A percentile compares a stretch with the other conserved stretches of the same genome.
phyloP scores from a whole-genome alignment of 768 basidiomycete species.

The Psilocybe azurescens region DNA sequence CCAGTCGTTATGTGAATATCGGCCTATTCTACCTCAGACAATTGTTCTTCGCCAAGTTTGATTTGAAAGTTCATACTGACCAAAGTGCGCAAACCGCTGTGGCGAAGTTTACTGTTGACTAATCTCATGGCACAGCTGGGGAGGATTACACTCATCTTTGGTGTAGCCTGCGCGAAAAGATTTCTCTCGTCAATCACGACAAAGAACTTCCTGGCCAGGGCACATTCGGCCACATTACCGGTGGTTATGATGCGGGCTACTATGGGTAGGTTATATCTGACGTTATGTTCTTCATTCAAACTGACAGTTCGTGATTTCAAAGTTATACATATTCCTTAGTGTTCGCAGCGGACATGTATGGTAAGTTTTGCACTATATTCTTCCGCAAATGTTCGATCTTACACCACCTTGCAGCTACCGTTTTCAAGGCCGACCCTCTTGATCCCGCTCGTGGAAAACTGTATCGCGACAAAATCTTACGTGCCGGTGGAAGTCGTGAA shows the following conservation, averaged over 20 bases:
- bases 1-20: slow-evolving; percentile 77
- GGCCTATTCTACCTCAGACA: slow-evolving; percentile 85
- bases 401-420: slow-evolving; percentile 49
- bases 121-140: slow-evolving; percentile 39
- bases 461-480: slow-evolving; percentile 80
- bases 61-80: slow-evolving; percentile 76
- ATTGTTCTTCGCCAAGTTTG: slow-evolving; percentile 83
- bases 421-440: slow-evolving; percentile 84
- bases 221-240: slow-evolving; percentile 77
- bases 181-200: slow-evolving; percentile 71
- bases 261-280: slow-evolving; percentile 52
- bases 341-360: slow-evolving; percentile 64
- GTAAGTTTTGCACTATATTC: slow-evolving; percentile 28
- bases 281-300: not conserved
- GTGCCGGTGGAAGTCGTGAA: slow-evolving; percentile 78
- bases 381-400: not conserved
- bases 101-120: not conserved
- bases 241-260: slow-evolving; percentile 74
- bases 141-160: slow-evolving; percentile 82
- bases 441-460: slow-evolving; percentile 65
- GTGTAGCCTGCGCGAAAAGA: slow-evolving; percentile 71
- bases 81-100: slow-evolving; percentile 42
- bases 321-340: slow-evolving; percentile 75
- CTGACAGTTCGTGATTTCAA: slow-evolving; percentile 17
- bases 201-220: slow-evolving; percentile 73